Conservation (phyloP, 371 early-diverging fungal genomes). For the Funneliformis caledonium region DNA sequence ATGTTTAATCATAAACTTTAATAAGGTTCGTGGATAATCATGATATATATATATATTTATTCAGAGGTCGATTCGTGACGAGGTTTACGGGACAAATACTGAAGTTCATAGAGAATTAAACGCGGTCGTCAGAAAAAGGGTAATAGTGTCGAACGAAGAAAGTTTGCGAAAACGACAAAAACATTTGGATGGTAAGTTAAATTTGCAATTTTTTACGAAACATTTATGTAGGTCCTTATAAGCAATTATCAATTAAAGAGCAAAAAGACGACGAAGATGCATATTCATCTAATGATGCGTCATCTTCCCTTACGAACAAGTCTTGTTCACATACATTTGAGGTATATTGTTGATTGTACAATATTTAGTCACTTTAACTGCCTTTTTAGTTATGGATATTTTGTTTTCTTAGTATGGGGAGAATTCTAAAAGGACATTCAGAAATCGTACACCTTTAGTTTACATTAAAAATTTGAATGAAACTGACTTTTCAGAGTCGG, state of each 20-base stretch:
- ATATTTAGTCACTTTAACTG: background rate
- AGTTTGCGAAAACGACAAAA: background rate
- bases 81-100: conserved; percentile 19
- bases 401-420: too few relatives aligned
- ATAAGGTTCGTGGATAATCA: conserved; percentile 31
- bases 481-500: too few relatives aligned
- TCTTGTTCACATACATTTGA: conserved; percentile 7
- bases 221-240: conserved; percentile 5
- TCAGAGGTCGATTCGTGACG: conserved; percentile 33
- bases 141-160: background rate
- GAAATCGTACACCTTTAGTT: too few relatives aligned
- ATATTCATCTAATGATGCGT: conserved; percentile 10
- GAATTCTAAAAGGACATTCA: too few relatives aligned
- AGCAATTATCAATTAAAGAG: background rate
- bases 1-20: conserved; percentile 23
- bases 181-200: background rate
- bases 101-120: conserved; percentile 35
- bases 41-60: conserved; percentile 6
- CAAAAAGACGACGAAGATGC: background rate
- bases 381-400: too few relatives aligned
- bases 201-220: conserved; percentile 6
- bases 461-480: too few relatives aligned
- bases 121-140: background rate
- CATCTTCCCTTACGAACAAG: background rate
- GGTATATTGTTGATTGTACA: background rate